phyloP scores from a whole-genome alignment of 306 rosid species.

The Argentina anserina region DNA sequence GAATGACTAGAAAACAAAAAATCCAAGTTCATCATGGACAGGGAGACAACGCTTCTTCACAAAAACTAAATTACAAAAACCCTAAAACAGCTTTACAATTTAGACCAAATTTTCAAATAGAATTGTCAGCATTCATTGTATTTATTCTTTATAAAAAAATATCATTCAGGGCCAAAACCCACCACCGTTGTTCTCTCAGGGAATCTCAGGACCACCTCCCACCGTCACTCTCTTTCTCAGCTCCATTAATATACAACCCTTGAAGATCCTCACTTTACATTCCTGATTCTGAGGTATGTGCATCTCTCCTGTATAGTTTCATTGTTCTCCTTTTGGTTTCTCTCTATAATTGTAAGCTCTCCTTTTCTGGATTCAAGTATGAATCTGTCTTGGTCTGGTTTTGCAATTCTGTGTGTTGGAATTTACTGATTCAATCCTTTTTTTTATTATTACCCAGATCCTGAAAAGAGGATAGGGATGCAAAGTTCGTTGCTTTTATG shows the following conservation, averaged over 20 bases:
- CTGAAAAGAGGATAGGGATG: not conserved
- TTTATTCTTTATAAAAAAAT: not conserved
- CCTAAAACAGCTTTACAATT: not conserved
- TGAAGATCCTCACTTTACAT: not conserved
- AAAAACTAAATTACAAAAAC: not conserved
- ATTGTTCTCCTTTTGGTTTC: not conserved
- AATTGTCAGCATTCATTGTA: not conserved
- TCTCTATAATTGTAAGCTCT: not conserved
- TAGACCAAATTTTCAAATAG: not conserved
- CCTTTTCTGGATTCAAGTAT: not conserved
- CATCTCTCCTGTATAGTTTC: not conserved
- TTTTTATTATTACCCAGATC: conserved; percentile 16
- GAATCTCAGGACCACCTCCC: conserved; percentile 12
- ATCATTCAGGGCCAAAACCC: not conserved
- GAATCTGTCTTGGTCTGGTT: not conserved
- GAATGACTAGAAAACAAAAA: conserved; percentile 12
- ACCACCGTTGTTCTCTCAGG: not conserved
- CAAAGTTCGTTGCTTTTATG: not conserved
- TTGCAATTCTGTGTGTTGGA: not conserved
- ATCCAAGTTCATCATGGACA: not conserved
- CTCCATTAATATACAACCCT: not conserved
- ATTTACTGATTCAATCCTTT: not conserved
- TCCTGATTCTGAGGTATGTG: conserved; percentile 9
- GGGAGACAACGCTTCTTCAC: not conserved
- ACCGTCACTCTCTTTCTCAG: not conserved